phyloP scores from a whole-genome alignment of 441 rosid species.

The Gossypium aridum region DNA sequence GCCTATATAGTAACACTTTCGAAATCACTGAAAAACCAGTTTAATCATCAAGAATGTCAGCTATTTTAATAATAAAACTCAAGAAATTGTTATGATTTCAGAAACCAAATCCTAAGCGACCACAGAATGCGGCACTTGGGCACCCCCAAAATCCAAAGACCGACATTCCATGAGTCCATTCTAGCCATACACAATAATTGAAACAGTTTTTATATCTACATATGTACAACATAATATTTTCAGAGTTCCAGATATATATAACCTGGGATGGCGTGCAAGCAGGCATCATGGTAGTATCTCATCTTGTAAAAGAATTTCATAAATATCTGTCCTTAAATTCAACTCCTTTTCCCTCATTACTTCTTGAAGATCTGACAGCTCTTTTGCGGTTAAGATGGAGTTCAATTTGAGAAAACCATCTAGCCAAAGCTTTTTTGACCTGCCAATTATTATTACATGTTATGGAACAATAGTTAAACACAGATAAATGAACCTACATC shows the following conservation, averaged over 20 bases:
- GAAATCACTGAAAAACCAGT: not conserved
- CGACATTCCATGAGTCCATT: not conserved
- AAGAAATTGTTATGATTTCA: not conserved
- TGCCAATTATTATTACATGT: conserved; percentile 16
- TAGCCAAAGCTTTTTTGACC: conserved; percentile 92
- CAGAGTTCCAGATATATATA: not conserved
- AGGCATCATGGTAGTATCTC: conserved; percentile 26
- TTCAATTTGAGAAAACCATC: conserved; percentile 75
- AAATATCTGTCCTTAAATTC: conserved; percentile 85
- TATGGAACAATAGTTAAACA: conserved; percentile 1
- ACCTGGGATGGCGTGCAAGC: not conserved
- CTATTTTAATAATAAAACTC: not conserved
- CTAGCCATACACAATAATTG: not conserved
- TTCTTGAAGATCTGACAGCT: conserved; percentile 90
- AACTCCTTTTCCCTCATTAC: conserved; percentile 95
- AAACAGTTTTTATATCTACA: not conserved
- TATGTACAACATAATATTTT: not conserved
- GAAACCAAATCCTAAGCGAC: not conserved
- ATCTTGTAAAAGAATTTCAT: conserved; percentile 86
- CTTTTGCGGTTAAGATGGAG: conserved; percentile 58
- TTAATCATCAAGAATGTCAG: not conserved
- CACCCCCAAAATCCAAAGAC: not conserved
- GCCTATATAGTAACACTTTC: not conserved
- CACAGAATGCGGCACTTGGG: not conserved
- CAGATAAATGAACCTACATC: not conserved